Base-by-base conservation (phyloP, 2,329 filamentous ascomycete species). In the Phaeosphaeria sp. region DNA sequence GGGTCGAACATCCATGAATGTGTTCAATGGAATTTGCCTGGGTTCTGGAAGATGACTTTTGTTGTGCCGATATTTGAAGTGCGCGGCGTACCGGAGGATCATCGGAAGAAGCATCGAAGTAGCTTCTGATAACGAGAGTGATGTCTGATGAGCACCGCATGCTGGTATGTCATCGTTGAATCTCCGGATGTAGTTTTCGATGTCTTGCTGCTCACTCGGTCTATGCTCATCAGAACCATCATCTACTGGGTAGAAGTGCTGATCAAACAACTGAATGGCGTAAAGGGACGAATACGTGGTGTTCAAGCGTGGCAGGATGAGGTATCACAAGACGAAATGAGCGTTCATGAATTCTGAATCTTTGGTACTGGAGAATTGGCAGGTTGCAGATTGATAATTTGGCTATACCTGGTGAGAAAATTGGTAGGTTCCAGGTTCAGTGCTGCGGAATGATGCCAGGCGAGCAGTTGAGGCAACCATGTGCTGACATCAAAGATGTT, bases 401-500 rank as follows among this genome's bases (percentile, higher is more conserved):
- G 41, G 18, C 36, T 18, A n/a, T 20, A 21, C 22, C 17, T 7
- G 25, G 1, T 46, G 7, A 70, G 23, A 10, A 68, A 63, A 11
- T 50, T 50, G 0, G 58, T 48, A 9, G 63, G 58, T 11, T 61
- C 54, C n/a, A 71, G 46, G 2, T 23, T 10, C 17, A 22, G 48
- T 15, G 54, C 27, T 2, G 48, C 58, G 20, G 66, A 63, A 50
- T 69, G 60, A n/a, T 60, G 60, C 10, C 67, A 47, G 23, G 59
- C 62, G 7, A 67, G 22, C 23, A 71, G 47, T 9, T 69, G 67
- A 15, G 68, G 68, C 7, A 72, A 55, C 69, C 66, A 68, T 11
- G 64, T 50, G 15, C 49, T 51, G 15, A 69, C 20, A 18, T 63
- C 33, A 3, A 21, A 23, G 13, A 36, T 11, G 6, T 36, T 15